Evolutionary conservation across 495 filamentous ascomycete species (phyloP), one percentile per base, ranked within the genome.

Genomic region (Ramalina intermedia): DNA sequence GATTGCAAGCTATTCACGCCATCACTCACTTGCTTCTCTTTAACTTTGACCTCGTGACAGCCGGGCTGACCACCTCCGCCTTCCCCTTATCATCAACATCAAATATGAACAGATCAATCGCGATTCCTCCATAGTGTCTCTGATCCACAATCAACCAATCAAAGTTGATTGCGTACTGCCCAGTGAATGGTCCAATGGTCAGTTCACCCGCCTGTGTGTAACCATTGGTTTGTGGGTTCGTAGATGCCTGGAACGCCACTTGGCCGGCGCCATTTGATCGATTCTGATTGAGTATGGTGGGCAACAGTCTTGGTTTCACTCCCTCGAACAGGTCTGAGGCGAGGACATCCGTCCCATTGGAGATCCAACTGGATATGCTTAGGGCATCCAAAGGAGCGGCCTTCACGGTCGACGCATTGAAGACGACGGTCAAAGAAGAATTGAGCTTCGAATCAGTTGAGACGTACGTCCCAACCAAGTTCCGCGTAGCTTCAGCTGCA

Each of bases 261-360:
- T 62, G 48, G 13, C 45, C 39, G 5, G 23, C 35, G 24, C 18
- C 23, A n/a, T 60, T 55, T 21, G 21, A 38, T 14, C 47, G 38
- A 23, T 24, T 4, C n/a, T 49, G 26, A 37, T 58, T 50, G 1
- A 36, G 17, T 33, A 62, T 58, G 11, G 62, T 56, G n/a, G 65
- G 64, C 23, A 62, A 47, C n/a, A 67, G 53, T 36, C 64, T 35
- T 12, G 53, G 41, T 46, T 46, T 18, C 29, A 50, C 8, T 35
- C 51, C 17, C 26, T 17, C 24, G 24, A 41, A 23, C 6, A 66
- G 55, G 0, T 58, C 56, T 14, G 61, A 49, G 44, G 58, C 55
- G 20, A 68, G 46, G 43, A 72, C 57, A 45, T 70, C 60, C 4
- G 68, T 73, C 21, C 70, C 63, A 53, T 77, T 74, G 57, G 63